Evolutionary conservation across 2,329 filamentous ascomycete species (phyloP), one percentile per base, ranked within the genome.

Genomic region (Colletotrichum echinochloae): DNA sequence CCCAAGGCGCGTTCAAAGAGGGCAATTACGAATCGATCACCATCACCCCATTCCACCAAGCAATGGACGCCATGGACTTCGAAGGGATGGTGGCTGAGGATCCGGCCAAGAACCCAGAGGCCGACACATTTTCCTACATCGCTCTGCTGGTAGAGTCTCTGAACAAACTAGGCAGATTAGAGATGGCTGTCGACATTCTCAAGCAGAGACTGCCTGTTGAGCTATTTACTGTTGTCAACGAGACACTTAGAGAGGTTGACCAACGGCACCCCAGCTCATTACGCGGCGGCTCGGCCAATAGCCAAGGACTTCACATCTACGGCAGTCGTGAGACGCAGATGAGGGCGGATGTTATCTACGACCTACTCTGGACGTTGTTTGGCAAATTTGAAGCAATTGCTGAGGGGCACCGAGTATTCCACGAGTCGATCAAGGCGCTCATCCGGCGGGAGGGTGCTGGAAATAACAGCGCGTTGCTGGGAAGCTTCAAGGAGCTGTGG

Each of bases 331-430:
- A 94, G 74, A 94, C 92, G 23, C 90, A 93, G 74, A 90, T 95
- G 82, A 89, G 93, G 23, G 91, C 92, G 18, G 92, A 94, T 75
- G 93, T 98, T 35, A 91, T 99, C 59, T 93, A 96, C 74, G 96
- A 99, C 77, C 88, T 98, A 55, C 84, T 99, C 2, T 97, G 92
- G 90, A 95, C 94, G 0, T 81, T 99, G 0, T 99, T 97, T 79
- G 95, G 95, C 52, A 98, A 98, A 76, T 98, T 99, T 73, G 96
- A 98, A 80, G 94, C 96, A 9, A 98, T 99, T 74, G 94, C 94
- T 5, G 97, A 99, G 82, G 94, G 95, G 2, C 96, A 99, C 78
- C 91, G 97, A 51, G 91, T 98, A 0, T 90, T 98, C 67, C 94
- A 98, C 79, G 96, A 98, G 79, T 92, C 97, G 56, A 92, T 98